Base-by-base conservation (phyloP, 2,329 filamentous ascomycete species). In the Chaetoscypha palmicola region DNA sequence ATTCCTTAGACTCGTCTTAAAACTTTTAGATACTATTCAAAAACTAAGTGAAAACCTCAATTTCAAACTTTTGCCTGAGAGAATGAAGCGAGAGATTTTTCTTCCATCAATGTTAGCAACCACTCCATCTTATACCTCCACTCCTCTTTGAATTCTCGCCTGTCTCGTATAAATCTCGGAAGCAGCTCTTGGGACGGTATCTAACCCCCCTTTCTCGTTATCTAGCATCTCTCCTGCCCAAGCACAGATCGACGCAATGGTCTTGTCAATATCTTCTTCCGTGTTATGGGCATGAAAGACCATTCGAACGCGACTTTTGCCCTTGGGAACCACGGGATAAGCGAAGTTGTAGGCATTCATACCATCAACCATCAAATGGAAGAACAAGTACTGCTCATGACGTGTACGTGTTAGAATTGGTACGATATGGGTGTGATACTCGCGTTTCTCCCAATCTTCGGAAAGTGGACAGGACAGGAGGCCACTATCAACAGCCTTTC, bases 401-500 rank as follows among this genome's bases (percentile, higher is more conserved):
- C 52, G 44, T 31, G 53, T 53, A 11, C 53, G 51, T 2, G 60
- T 62, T 44, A 38, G 54, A 8, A 65, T 32, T 1, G 62, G 52
- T 0, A 62, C 47, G 5, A 66, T 57, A 23, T 66, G 62, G 0
- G 61, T 54, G 2, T 55, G 36, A 26, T 57, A 53, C 1, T 49
- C 33, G 3, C 48, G 47, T 3, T 33, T n/a, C 37, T 61, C 54
- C 45, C 51, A 62, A 14, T 54, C 57, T 2, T 63, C 60, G 1
- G 41, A 17, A 2, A 60, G 45, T 1, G 64, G 63, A 1, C 64
- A 45, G 0, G 16, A 33, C 2, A 66, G 53, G 16, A 66, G 39
- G 1, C 61, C 60, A 12, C 11, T 38, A 1, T 60, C 52, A 1
- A 11, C 26, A 4, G 59, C 62, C 11, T 45, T 24, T 3, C 52